Base-by-base conservation (phyloP, 2,329 filamentous ascomycete species). In the Polytolypa hystricis region DNA sequence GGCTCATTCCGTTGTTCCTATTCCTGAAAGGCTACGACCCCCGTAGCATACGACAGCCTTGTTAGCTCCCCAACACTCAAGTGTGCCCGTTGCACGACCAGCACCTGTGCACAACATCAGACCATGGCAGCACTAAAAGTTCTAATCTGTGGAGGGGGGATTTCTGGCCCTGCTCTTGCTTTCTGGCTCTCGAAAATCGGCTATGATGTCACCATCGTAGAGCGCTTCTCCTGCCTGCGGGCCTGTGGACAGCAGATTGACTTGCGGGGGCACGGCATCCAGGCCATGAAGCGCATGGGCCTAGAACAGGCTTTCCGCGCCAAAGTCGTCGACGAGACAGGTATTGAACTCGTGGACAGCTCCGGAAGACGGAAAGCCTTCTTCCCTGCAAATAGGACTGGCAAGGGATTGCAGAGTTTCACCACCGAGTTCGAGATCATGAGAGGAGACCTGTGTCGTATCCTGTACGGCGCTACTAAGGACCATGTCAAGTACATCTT, bases 351-450 rank as follows among this genome's bases (percentile, higher is more conserved):
- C 12, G 61, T 75, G 12, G 61, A 74, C 48, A 35, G 38, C 0
- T 43, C 48, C 0, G 64, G 66, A 28, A 48, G 45, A 2, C 39
- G 46, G 2, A 50, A 55, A 41, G 71, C 66, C 10, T 57, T 52
- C 15, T 64, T 73, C 38, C 49, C 49, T 4, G 55, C 55, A 15
- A 63, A 66, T 41, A 46, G 50, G 16, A 53, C 63, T 0, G 66
- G 25, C 38, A 41, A 53, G 21, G 53, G 54, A 2, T 18, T 44
- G 5, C 56, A 62, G 30, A 54, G 49, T 14, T 56, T 71, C 16
- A 68, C 67, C 0, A 60, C 56, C 0, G 70, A 75, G 15, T 66
- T 62, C 25, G 72, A 75, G 51, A 73, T 76, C 32, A 65, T 75
- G 61, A 56, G 72, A 6, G 70, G 67, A 0, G 67, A 73, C 36